Evolutionary conservation across 2,329 filamentous ascomycete species (phyloP).

Genomic region (Rutstroemia sp.): DNA sequence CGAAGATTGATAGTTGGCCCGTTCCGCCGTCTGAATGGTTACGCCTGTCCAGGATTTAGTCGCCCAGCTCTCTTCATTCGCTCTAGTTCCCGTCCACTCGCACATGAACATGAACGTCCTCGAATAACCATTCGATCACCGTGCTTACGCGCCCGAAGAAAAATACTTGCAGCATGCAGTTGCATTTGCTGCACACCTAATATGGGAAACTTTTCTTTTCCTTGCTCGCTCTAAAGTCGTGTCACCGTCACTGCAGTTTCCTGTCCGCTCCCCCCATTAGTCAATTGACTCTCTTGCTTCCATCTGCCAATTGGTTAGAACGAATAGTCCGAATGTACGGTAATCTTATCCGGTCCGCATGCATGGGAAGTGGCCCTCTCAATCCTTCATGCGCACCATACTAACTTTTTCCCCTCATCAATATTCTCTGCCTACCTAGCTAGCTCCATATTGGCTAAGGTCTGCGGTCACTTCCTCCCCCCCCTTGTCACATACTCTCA

Average conservation of each 20-base stretch:
- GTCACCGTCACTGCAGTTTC: not conserved
- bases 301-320: not conserved
- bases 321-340: conserved; percentile 1
- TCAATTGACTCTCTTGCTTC: conserved; percentile 7
- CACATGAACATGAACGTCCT: not conserved
- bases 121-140: not conserved
- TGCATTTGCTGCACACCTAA: too few species aligned
- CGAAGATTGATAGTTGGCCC: not conserved
- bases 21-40: conserved; percentile 3
- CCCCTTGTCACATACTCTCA: not conserved
- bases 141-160: conserved; percentile 15
- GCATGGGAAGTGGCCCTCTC: too few species aligned
- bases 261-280: not conserved
- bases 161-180: conserved; percentile 8
- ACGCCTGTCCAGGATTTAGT: conserved; percentile 13
- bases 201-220: too few species aligned
- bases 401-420: conserved; percentile 3
- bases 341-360: conserved; percentile 8
- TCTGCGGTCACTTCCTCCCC: not conserved
- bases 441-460: not conserved
- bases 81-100: conserved; percentile 10
- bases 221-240: too few species aligned
- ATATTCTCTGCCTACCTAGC: not conserved
- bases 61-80: conserved; percentile 10
- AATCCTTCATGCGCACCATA: not conserved